These are phyloP conservation scores for Prototheca cutis DNA, from an alignment of 163 green algal species.

Conservation along the genomic window DNA sequence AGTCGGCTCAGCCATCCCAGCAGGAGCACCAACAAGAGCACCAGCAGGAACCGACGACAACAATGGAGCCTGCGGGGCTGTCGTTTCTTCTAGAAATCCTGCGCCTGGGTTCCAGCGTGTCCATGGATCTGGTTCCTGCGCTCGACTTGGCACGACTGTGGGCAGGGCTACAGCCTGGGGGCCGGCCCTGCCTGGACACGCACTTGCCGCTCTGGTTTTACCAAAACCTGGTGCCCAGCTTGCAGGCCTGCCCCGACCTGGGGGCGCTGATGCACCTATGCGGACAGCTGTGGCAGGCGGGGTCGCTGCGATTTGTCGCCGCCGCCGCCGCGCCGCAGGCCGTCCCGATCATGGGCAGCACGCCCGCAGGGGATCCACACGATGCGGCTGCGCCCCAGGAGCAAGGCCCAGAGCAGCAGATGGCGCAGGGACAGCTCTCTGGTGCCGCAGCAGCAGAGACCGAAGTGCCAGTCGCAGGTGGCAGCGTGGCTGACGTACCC, in stretches of 20 bases:
- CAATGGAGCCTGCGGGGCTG: background rate
- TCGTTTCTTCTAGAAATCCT: constrained; percentile 3
- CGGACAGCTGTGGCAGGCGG: constrained; percentile 13
- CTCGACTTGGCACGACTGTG: constrained; percentile 21
- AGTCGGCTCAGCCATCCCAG: too few species aligned
- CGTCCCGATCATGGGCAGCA: too few species aligned
- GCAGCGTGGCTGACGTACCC: too few species aligned
- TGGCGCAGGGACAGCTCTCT: too few species aligned
- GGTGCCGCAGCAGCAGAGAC: too few species aligned
- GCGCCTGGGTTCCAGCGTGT: background rate
- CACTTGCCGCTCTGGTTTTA: constrained; percentile 15
- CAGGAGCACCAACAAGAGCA: too few species aligned
- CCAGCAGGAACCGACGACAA: too few species aligned
- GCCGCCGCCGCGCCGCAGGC: background rate
- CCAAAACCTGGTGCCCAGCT: constrained; percentile 7
- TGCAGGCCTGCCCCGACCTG: constrained; percentile 17
- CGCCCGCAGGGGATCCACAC: too few species aligned
- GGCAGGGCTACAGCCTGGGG: constrained; percentile 6
- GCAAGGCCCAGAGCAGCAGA: too few species aligned
- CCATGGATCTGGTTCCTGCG: background rate
- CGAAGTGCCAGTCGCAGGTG: too few species aligned
- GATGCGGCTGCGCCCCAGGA: too few species aligned
- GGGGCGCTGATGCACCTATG: constrained; percentile 7
- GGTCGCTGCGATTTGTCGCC: constrained; percentile 14
- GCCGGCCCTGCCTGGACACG: background rate